Evolutionary conservation across 164 flowering plant genomes (phyloP).

Genomic region (Liriodendron chinense): DNA sequence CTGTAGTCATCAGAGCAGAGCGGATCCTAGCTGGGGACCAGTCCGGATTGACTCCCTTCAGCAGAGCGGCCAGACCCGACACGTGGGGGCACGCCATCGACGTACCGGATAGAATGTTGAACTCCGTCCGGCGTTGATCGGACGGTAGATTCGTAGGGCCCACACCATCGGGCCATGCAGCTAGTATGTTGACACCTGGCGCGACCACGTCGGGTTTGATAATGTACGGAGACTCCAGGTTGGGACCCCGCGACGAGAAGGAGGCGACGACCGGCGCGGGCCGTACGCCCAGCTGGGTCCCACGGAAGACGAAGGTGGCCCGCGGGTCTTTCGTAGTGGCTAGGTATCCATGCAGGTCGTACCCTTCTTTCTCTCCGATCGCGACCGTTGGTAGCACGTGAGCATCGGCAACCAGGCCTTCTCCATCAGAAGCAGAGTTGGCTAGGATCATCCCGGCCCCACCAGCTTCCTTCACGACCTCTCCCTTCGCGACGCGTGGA

Average conservation of each 20-base stretch:
- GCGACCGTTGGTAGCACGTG: slow-evolving; percentile 41
- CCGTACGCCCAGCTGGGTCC: slow-evolving; percentile 33
- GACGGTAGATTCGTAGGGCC: slow-evolving; percentile 24
- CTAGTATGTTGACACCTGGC: slow-evolving; percentile 69
- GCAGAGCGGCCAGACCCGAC: slow-evolving; percentile 40
- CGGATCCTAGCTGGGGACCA: slow-evolving; percentile 49
- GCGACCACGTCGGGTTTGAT: slow-evolving; percentile 69
- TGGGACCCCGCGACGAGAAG: slow-evolving; percentile 64
- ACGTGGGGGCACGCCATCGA: slow-evolving; percentile 67
- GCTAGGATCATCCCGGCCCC: slow-evolving; percentile 47
- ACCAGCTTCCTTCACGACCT: slow-evolving; percentile 40
- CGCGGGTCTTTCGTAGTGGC: slow-evolving; percentile 11
- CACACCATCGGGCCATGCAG: slow-evolving; percentile 47
- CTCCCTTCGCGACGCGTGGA: slow-evolving; percentile 30
- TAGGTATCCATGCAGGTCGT: slow-evolving; percentile 18
- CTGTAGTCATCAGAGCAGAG: slow-evolving; percentile 50
- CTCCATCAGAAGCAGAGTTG: slow-evolving; percentile 27
- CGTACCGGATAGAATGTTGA: slow-evolving; percentile 63
- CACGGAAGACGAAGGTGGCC: slow-evolving; percentile 35
- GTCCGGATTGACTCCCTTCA: slow-evolving; percentile 53
- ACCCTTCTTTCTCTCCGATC: slow-evolving; percentile 27
- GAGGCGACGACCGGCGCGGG: slow-evolving; percentile 56
- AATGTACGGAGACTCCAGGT: slow-evolving; percentile 21
- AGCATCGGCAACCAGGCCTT: slow-evolving; percentile 40
- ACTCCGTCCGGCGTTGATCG: slow-evolving; percentile 38